A percentile compares a stretch with the other conserved stretches of the same genome.
Conservation (phyloP, 2,329 filamentous ascomycete species). For the Claviceps pazoutovae region DNA sequence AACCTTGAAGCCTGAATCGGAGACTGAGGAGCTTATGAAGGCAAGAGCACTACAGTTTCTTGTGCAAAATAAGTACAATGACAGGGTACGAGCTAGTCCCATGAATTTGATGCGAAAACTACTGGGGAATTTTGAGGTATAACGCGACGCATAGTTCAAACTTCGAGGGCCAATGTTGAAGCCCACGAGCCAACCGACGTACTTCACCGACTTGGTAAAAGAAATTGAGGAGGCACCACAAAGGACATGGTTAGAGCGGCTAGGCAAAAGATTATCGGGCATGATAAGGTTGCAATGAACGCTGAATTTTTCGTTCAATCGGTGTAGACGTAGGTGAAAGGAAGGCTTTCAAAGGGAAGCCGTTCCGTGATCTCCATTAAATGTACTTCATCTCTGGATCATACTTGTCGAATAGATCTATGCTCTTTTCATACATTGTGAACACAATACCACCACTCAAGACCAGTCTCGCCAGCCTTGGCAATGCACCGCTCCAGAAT, state of each 20-base stretch:
- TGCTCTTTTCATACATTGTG: slow-evolving; percentile 95
- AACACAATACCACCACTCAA: slow-evolving; percentile 95
- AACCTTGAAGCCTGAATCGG: slow-evolving; percentile 20
- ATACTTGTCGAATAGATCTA: slow-evolving; percentile 65
- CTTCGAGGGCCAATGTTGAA: slow-evolving; percentile 35
- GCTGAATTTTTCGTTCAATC: too few species aligned
- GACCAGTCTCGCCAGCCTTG: slow-evolving; percentile 69
- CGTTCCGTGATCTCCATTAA: slow-evolving; percentile 23
- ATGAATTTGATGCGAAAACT: neutral
- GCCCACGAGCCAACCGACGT: slow-evolving; percentile 49
- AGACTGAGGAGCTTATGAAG: slow-evolving; percentile 39
- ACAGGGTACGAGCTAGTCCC: slow-evolving; percentile 29
- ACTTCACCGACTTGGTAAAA: slow-evolving; percentile 45
- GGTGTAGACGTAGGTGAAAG: neutral
- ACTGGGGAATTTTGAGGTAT: neutral
- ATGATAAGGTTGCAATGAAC: slow-evolving; percentile 42
- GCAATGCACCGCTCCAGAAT: slow-evolving; percentile 88
- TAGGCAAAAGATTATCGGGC: slow-evolving; percentile 42
- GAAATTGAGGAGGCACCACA: slow-evolving; percentile 51
- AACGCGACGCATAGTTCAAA: slow-evolving; percentile 18
- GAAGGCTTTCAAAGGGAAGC: neutral
- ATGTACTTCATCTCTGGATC: slow-evolving; percentile 81
- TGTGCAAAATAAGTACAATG: slow-evolving; percentile 44
- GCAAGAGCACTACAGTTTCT: slow-evolving; percentile 46
- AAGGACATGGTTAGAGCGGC: slow-evolving; percentile 36